Evolutionary conservation across 1,139 yeast genomes (phyloP), one percentile per base, ranked within the genome.

Genomic region (Kurtzmaniella quercitrusa): DNA sequence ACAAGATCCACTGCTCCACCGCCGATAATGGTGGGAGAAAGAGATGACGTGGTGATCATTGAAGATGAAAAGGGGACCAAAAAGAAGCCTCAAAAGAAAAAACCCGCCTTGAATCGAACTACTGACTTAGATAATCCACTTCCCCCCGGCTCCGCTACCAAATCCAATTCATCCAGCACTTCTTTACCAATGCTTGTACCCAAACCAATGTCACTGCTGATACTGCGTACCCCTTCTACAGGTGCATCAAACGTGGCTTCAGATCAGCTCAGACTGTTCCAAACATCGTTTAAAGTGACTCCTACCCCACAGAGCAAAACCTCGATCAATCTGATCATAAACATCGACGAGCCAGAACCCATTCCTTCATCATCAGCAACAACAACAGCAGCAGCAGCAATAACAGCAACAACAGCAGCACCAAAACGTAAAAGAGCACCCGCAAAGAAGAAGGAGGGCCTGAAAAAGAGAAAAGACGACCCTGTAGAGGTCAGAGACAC

Each of bases 261-360:
- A 39, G 68, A 62, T 19, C 61, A 60, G 36, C 57, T 68, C 40
- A 60, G 58, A 44, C 56, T 57, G 47, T 68, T 63, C 50, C 71
- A 66, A 48, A 65, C 73, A 0, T 58, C 56, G 36, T 38, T 59
- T 4, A 15, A 27, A 19, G 31, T 39, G 12, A 47, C 49, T 19
- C 42, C 50, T 1, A 48, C 36, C 21, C 41, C 38, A 12, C 42
- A 19, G 38, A 63, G 62, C 46, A 65, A 62, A 47, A 62, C 75
- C 0, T 66, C 73, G 9, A 68, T 69, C 27, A 65, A 61, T 45
- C 65, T 72, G 15, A 65, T 69, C 31, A 69, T 68, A 44, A 68
- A 69, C 48, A 48, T 56, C 16, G 72, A 68, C 40, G 66, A 65
- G 18, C 41, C 34, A 33, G 42, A 34, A 19, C 27, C 14, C 10